A percentile compares a stretch with the other conserved stretches of the same genome.
These are phyloP conservation scores for Monosporascus sp. DNA, from an alignment of 2,329 filamentous ascomycete species.

Conservation along the genomic window DNA sequence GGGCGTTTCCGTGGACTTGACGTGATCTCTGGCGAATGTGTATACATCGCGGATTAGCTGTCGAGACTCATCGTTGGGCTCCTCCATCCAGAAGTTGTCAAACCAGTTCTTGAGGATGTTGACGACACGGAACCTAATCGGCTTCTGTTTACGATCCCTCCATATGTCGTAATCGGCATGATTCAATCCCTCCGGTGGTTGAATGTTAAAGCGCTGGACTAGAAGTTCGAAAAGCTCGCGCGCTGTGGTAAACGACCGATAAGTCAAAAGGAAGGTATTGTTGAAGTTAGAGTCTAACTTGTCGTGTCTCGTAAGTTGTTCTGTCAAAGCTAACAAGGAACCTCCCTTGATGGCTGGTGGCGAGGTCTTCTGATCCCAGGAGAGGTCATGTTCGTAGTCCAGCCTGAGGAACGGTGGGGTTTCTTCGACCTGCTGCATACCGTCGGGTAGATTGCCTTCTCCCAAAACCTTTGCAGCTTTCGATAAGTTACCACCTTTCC, in stretches of 20 bases:
- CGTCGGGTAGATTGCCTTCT: constrained; percentile 52
- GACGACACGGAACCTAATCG: constrained; percentile 90
- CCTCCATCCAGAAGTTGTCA: constrained; percentile 98
- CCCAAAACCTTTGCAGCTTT: constrained; percentile 64
- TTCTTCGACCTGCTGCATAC: constrained; percentile 59
- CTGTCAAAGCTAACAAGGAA: constrained; percentile 81
- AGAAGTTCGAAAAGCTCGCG: constrained; percentile 88
- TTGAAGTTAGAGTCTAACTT: constrained; percentile 94
- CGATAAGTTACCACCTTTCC: constrained; percentile 51
- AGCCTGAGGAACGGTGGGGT: constrained; percentile 78
- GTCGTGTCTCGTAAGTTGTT: constrained; percentile 93
- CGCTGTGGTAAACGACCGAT: constrained; percentile 88
- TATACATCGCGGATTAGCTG: constrained; percentile 84
- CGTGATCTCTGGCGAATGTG: constrained; percentile 83
- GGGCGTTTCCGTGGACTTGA: constrained; percentile 89
- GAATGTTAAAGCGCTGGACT: constrained; percentile 85
- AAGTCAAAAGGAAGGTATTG: constrained; percentile 95
- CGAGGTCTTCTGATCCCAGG: constrained; percentile 78
- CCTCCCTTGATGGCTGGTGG: constrained; percentile 79
- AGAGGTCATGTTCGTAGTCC: constrained; percentile 83
- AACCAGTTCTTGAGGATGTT: constrained; percentile 99
- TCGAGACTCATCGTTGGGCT: constrained; percentile 74
- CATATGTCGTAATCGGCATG: constrained; percentile 76
- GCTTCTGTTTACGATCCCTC: constrained; percentile 92
- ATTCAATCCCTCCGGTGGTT: constrained; percentile 77